Evolutionary conservation across 2,329 filamentous ascomycete genomes (phyloP).

Genomic region (Gaeumannomyces sp.): DNA sequence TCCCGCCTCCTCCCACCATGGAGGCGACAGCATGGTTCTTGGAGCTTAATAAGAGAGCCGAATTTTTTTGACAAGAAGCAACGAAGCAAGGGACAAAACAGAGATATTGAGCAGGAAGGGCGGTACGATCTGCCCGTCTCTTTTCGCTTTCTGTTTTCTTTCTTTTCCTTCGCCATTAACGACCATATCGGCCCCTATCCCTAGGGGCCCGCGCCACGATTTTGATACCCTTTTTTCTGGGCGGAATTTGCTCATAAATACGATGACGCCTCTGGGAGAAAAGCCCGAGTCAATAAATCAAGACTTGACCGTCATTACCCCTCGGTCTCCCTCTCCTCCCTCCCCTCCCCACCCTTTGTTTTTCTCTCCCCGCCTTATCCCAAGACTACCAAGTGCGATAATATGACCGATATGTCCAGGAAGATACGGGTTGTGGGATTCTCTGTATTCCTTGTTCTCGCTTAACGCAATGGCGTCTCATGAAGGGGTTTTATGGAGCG

Average conservation of each 20-base stretch:
- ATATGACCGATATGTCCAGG: background rate
- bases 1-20: background rate
- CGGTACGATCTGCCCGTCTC: background rate
- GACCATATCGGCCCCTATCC: background rate
- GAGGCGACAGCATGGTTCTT: background rate
- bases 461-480: background rate
- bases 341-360: background rate
- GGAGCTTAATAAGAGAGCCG: background rate
- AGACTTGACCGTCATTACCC: background rate
- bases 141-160: background rate
- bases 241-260: background rate
- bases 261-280: background rate
- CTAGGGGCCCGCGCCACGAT: background rate
- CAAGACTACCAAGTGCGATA: background rate
- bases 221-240: background rate
- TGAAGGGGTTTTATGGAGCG: background rate
- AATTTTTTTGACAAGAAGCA: background rate
- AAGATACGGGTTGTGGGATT: background rate
- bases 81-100: background rate
- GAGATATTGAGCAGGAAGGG: background rate
- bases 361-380: background rate
- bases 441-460: background rate
- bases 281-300: background rate
- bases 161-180: background rate
- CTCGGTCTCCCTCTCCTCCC: too few species aligned